These are phyloP conservation scores for Candida palmyrensis DNA, from an alignment of 805 yeast genomes.

Conservation along the genomic window DNA sequence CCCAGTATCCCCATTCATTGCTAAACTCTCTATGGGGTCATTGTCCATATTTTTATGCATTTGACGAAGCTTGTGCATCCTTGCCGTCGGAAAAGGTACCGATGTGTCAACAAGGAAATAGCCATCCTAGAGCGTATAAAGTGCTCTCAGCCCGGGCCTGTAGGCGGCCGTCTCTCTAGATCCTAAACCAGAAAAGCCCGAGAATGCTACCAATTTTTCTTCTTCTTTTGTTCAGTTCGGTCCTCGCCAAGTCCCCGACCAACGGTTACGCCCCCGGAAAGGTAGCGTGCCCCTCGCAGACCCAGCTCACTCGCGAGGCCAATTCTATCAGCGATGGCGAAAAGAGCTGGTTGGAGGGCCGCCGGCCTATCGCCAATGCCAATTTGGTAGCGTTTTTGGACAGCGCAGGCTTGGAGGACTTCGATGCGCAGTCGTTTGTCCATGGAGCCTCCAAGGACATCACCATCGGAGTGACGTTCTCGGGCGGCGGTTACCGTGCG, in stretches of 20 bases:
- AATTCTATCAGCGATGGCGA: constrained; percentile 42
- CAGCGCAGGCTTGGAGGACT: constrained; percentile 42
- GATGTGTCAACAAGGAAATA: too few relatives aligned
- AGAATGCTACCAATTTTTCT: too few relatives aligned
- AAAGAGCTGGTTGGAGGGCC: constrained; percentile 44
- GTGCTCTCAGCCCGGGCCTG: too few relatives aligned
- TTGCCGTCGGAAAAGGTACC: too few relatives aligned
- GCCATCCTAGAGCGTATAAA: too few relatives aligned
- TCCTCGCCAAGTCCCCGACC: constrained; percentile 47
- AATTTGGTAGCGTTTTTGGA: constrained; percentile 42
- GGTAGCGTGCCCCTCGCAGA: constrained; percentile 45
- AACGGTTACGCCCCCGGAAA: constrained; percentile 59
- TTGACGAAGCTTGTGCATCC: too few relatives aligned
- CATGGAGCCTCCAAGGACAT: constrained; percentile 21
- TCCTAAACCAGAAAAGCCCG: too few relatives aligned
- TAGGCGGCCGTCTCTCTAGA: too few relatives aligned
- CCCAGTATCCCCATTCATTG: too few relatives aligned
- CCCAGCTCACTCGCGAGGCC: constrained; percentile 43
- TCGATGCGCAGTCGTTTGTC: constrained; percentile 39
- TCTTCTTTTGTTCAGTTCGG: constrained; percentile 6
- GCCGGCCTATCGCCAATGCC: constrained; percentile 42
- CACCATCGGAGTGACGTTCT: constrained; percentile 30
- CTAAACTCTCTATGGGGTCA: too few relatives aligned
- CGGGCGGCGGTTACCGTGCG: constrained; percentile 38
- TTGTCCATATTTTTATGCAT: too few relatives aligned